A percentile compares a stretch with the other conserved stretches of the same genome.
These are phyloP conservation scores for Hypsizygus marmoreus DNA, from an alignment of 768 basidiomycete species.

Conservation along the genomic window DNA sequence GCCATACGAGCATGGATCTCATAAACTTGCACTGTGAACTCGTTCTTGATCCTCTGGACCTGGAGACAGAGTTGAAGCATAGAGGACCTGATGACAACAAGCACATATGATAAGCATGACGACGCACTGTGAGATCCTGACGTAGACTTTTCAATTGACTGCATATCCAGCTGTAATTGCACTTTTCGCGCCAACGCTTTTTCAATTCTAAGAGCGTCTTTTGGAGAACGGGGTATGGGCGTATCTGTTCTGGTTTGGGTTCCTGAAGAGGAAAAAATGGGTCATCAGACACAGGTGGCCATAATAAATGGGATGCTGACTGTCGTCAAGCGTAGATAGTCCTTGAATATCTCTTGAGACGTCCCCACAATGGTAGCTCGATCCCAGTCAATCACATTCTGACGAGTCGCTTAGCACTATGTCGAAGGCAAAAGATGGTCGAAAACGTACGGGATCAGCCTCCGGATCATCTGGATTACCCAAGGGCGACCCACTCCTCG, in stretches of 20 bases:
- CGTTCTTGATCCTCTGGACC: conserved; percentile 99
- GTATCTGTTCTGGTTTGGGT: conserved; percentile 91
- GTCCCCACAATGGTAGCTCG: conserved; percentile 93
- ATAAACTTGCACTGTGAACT: conserved; percentile 96
- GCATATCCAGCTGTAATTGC: conserved; percentile 85
- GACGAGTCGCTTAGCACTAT: conserved; percentile 1
- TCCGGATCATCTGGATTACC: conserved; percentile 66
- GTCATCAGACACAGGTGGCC: conserved; percentile 1
- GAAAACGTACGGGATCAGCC: conserved; percentile 61
- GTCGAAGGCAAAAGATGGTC: conserved; percentile 1
- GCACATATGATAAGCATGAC: conserved; percentile 23
- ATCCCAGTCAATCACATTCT: conserved; percentile 99
- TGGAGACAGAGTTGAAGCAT: conserved; percentile 41
- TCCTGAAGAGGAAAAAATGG: conserved; percentile 52
- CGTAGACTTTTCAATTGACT: conserved; percentile 98
- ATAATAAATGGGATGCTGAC: conserved; percentile 40
- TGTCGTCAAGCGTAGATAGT: conserved; percentile 91
- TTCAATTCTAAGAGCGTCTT: conserved; percentile 87
- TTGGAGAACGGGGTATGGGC: conserved; percentile 82
- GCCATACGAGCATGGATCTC: conserved; percentile 99
- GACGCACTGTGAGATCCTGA: conserved; percentile 93
- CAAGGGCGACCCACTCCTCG: conserved; percentile 53
- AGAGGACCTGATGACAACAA: conserved; percentile 14
- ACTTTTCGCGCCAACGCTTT: conserved; percentile 80
- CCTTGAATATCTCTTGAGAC: conserved; percentile 88